Conservation (phyloP, 2,329 filamentous ascomycete genomes). For the Phyllosticta ampelicida region DNA sequence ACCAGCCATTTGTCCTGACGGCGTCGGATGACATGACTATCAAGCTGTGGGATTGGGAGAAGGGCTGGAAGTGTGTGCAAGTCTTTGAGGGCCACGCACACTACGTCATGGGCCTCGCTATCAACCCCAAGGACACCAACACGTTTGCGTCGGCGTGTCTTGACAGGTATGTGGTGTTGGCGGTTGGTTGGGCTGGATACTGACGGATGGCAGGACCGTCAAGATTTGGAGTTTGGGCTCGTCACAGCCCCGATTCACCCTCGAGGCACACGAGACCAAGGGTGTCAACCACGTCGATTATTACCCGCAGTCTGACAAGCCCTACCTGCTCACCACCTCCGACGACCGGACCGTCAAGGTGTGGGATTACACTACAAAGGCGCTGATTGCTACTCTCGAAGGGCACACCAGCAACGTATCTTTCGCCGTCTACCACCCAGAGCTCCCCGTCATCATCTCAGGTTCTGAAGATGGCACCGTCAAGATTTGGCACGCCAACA, state of each 20-base stretch:
- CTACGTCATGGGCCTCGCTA: constrained; percentile 93
- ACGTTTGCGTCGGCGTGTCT: constrained; percentile 89
- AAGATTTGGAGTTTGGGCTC: constrained; percentile 97
- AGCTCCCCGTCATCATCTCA: constrained; percentile 92
- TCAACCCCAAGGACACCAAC: constrained; percentile 80
- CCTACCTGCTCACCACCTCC: constrained; percentile 88
- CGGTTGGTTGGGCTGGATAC: neutral
- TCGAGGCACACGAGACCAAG: constrained; percentile 94
- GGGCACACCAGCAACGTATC: constrained; percentile 97
- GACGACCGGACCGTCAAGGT: constrained; percentile 96
- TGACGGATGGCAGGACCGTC: constrained; percentile 53
- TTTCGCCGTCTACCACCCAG: constrained; percentile 95
- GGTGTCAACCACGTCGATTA: constrained; percentile 97
- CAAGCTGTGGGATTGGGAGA: constrained; percentile 98
- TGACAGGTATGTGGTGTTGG: constrained; percentile 38
- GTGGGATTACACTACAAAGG: constrained; percentile 99
- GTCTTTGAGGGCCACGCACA: constrained; percentile 94
- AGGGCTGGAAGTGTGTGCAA: constrained; percentile 94
- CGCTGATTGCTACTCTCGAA: constrained; percentile 88
- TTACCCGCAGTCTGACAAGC: constrained; percentile 57
- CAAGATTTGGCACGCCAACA: constrained; percentile 98
- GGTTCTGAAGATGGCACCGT: constrained; percentile 96
- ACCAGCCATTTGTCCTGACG: constrained; percentile 89
- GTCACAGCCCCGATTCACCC: constrained; percentile 86
- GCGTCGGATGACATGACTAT: constrained; percentile 94